Percentiles rank a stretch among this genome's conserved stretches.
Evolutionary conservation across 306 rosid genomes (phyloP).

Genomic region (Potentilla sterilis): DNA sequence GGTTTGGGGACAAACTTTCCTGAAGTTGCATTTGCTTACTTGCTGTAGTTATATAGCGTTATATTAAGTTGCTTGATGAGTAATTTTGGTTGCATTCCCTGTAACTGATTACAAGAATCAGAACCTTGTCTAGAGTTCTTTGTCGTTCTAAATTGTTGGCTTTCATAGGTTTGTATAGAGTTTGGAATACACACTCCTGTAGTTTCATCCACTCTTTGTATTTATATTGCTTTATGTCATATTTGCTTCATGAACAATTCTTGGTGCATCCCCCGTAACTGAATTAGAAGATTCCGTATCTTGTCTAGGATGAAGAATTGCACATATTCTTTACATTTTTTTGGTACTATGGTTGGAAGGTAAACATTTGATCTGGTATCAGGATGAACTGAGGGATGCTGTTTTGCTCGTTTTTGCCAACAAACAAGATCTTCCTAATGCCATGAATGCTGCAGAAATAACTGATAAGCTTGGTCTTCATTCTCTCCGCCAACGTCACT

Average conservation of each 20-base stretch:
- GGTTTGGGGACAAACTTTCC: not conserved
- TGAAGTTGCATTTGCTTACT: not conserved
- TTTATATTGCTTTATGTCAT: not conserved
- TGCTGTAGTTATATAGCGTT: not conserved
- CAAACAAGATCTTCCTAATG: slow-evolving; percentile 99
- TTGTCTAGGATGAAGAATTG: not conserved
- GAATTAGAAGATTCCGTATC: not conserved
- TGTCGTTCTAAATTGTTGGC: not conserved
- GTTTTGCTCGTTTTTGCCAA: slow-evolving; percentile 96
- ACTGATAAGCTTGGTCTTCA: slow-evolving; percentile 97
- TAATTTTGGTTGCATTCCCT: not conserved
- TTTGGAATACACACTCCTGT: not conserved
- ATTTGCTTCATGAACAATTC: slow-evolving; percentile 3
- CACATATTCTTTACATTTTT: not conserved
- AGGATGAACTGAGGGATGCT: slow-evolving; percentile 96
- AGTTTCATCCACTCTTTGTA: not conserved
- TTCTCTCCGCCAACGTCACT: slow-evolving; percentile 97
- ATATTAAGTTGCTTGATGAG: not conserved
- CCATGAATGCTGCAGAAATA: slow-evolving; percentile 98
- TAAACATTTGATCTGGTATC: slow-evolving; percentile 31
- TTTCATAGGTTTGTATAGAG: not conserved
- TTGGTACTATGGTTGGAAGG: slow-evolving; percentile 7
- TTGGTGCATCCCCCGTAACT: not conserved
- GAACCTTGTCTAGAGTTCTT: not conserved
- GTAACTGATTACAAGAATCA: not conserved